phyloP scores from a whole-genome alignment of 371 early-diverging fungal genomes.

The Mucor circinelloides region DNA sequence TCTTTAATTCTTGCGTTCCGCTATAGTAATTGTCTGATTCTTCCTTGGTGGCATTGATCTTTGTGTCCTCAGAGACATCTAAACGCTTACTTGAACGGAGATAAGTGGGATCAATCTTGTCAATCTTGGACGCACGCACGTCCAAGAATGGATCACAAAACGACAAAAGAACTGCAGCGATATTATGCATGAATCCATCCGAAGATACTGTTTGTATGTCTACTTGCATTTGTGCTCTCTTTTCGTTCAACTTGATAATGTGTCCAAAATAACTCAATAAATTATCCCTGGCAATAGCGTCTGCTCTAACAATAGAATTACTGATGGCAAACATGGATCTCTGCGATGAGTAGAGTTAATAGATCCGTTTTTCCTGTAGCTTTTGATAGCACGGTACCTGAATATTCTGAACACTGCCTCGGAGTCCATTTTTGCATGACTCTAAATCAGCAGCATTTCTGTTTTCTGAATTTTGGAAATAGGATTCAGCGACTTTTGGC shows the following conservation, averaged over 20 bases:
- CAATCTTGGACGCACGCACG: conserved; percentile 65
- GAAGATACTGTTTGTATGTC: conserved; percentile 76
- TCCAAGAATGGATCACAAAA: conserved; percentile 89
- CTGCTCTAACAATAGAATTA: conserved; percentile 75
- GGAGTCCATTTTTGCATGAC: conserved; percentile 66
- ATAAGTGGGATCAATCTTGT: conserved; percentile 76
- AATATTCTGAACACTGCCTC: conserved; percentile 67
- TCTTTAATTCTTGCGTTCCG: conserved; percentile 12
- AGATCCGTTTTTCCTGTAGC: not conserved
- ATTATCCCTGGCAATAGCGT: conserved; percentile 57
- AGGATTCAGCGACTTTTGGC: conserved; percentile 64
- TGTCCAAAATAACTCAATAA: conserved; percentile 69
- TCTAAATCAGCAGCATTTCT: conserved; percentile 57
- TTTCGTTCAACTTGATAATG: conserved; percentile 67
- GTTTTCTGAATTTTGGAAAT: conserved; percentile 63
- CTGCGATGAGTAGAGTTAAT: conserved; percentile 27
- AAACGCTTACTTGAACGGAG: conserved; percentile 55
- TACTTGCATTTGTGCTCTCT: conserved; percentile 85
- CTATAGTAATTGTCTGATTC: conserved; percentile 64
- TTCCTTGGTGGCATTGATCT: conserved; percentile 78
- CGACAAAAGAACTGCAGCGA: conserved; percentile 64
- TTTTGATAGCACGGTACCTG: conserved; percentile 42
- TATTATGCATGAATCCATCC: conserved; percentile 88
- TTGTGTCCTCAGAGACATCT: conserved; percentile 74
- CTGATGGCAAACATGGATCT: conserved; percentile 63